These are phyloP conservation scores for Dactylonectria macrodidyma DNA, from an alignment of 2,329 filamentous ascomycete genomes.

Conservation along the genomic window DNA sequence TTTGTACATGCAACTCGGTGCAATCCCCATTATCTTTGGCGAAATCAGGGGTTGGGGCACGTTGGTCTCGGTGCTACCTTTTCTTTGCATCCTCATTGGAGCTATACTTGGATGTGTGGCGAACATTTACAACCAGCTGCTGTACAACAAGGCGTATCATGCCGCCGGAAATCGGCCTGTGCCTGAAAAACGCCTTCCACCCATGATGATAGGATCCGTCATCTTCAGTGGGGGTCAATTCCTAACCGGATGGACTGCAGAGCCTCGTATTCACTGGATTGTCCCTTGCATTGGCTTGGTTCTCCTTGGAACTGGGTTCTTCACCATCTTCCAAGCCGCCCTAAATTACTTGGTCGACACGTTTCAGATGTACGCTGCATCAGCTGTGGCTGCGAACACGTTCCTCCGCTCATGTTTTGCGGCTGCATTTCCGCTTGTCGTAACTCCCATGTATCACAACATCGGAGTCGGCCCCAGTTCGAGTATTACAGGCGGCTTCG, in stretches of 20 bases:
- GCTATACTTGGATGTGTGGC: conserved; percentile 68
- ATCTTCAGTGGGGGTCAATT: conserved; percentile 71
- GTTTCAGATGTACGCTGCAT: conserved; percentile 62
- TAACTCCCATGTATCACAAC: conserved; percentile 74
- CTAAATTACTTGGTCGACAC: conserved; percentile 78
- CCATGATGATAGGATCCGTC: conserved; percentile 66
- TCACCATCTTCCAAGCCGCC: conserved; percentile 64
- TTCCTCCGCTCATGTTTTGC: conserved; percentile 77
- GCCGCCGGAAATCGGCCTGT: conserved; percentile 67
- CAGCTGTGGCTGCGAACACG: conserved; percentile 74
- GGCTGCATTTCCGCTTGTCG: conserved; percentile 80
- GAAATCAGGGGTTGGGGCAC: conserved; percentile 74
- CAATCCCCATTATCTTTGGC: conserved; percentile 72
- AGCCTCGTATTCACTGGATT: conserved; percentile 74
- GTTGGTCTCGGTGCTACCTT: conserved; percentile 72
- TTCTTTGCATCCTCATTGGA: conserved; percentile 74
- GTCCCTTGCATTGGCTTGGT: conserved; percentile 66
- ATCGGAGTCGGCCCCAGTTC: conserved; percentile 76
- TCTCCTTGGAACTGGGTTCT: conserved; percentile 64
- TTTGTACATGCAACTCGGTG: conserved; percentile 72
- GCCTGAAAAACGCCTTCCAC: conserved; percentile 67
- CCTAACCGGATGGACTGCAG: conserved; percentile 70
- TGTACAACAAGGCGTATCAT: conserved; percentile 73
- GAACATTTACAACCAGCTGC: conserved; percentile 76
- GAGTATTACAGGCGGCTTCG: conserved; percentile 73